Evolutionary conservation across 352 stramenopile genomes (phyloP), one percentile per base, ranked within the genome.

Genomic region (Phytophthora pinifolia): DNA sequence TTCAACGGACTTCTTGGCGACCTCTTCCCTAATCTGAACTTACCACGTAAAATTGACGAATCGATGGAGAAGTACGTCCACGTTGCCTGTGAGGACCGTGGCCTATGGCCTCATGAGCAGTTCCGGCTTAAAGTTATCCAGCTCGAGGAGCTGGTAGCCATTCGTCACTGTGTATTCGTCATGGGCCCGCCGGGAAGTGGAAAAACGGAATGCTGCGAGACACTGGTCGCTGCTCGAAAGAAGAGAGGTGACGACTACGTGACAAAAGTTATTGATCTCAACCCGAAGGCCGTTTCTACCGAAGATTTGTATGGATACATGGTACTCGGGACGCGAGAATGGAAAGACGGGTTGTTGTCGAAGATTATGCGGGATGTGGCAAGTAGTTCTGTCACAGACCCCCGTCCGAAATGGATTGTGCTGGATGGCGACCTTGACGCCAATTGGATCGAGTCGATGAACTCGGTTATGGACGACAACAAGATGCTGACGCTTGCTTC

Each of bases 221-320:
- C 94, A 7, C 67, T 99, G 10, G 80, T 88, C 12, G 59, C 76
- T 25, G 92, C 93, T 18, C 67, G 88, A 13, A 88, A 86, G 46
- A 83, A 83, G n/a, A 78, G 79, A 61, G 76, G 81, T 4, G 79
- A 91, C 6, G 66, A 74, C 6, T 63, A 85, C 39, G 52, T 62
- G 9, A 94, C 81, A 1, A 86, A 86, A 51, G 81, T 90, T 1
- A 73, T 90, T 18, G 94, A 98, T 60, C 57, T 98, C 13, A 98
- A 98, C 56, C 95, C 96, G 9, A 98, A 98, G 65, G 89, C 96
- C 0, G 90, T 98, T 13, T 97, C 92, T n/a, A 97, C 90, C 1
- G 89, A 98, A 59, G 94, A 98, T 62, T 63, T 98, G n/a, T 98
- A 98, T 52, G 96, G 96, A 1, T 98, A 90, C 65, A 98, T 98